Conservation (phyloP, 2,329 filamentous ascomycete species). For the Lasiodiplodia citricola region DNA sequence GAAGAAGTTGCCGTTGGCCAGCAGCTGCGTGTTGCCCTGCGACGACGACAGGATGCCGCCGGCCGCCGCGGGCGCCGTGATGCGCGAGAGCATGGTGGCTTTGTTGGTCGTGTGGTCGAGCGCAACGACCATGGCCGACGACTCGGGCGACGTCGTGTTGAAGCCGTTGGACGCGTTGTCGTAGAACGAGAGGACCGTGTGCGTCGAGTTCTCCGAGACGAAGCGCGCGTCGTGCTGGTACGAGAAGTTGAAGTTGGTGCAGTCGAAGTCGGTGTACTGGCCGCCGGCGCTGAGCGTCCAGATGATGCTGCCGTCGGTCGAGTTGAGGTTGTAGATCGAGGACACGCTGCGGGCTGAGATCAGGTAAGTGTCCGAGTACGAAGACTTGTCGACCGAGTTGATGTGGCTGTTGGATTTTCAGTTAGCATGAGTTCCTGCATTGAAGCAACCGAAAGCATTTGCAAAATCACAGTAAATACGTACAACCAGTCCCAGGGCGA, state of each 20-base stretch:
- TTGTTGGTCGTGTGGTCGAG: constrained; percentile 12
- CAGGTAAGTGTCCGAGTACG: constrained; percentile 57
- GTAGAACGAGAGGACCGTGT: constrained; percentile 60
- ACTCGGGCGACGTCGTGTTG: constrained; percentile 44
- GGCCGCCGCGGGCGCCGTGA: constrained; percentile 8
- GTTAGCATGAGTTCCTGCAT: background rate
- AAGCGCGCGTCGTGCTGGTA: constrained; percentile 62
- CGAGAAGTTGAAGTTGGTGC: constrained; percentile 54
- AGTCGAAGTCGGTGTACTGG: constrained; percentile 22
- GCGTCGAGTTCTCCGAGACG: constrained; percentile 50
- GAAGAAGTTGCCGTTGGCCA: constrained; percentile 59
- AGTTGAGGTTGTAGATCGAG: constrained; percentile 55
- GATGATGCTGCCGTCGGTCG: constrained; percentile 53
- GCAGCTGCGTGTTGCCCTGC: constrained; percentile 59
- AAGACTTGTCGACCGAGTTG: constrained; percentile 60
- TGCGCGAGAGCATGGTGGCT: constrained; percentile 28
- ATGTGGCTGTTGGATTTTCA: constrained; percentile 48
- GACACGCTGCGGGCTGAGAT: constrained; percentile 59
- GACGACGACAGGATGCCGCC: constrained; percentile 55
- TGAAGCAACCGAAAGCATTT: too few species aligned
- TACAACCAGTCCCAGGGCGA: constrained; percentile 59
- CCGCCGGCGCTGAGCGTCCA: constrained; percentile 53
- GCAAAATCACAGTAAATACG: background rate
- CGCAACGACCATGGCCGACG: constrained; percentile 23
- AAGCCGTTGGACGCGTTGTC: constrained; percentile 59